Percentiles rank a stretch among this genome's conserved stretches.
Evolutionary conservation across 1,284 basidiomycete genomes (phyloP).

Genomic region (Porogramme epimiltina): DNA sequence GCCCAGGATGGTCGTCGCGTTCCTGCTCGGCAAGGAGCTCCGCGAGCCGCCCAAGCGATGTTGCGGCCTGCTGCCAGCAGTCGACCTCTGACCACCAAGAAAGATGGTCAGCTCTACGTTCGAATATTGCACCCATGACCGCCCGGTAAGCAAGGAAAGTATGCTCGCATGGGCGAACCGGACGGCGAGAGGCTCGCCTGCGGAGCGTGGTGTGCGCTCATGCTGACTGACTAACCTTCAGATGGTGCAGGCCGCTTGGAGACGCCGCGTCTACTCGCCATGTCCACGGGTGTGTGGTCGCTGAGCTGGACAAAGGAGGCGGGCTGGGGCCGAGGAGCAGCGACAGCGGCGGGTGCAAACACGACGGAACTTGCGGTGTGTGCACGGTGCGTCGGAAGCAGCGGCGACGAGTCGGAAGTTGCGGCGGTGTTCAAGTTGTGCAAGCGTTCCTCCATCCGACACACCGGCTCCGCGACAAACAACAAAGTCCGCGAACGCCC

Average conservation of each 20-base stretch:
- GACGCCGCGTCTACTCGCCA: slow-evolving; percentile 57
- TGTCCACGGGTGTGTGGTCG: slow-evolving; percentile 25
- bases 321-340: no score
- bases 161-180: no score
- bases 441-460: slow-evolving; percentile 20
- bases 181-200: no score
- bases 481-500: slow-evolving; percentile 22
- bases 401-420: no score
- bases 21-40: slow-evolving; percentile 51
- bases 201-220: not conserved
- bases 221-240: slow-evolving; percentile 46
- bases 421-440: slow-evolving; percentile 16
- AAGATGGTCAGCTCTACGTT: slow-evolving; percentile 3
- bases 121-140: not conserved
- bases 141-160: not conserved
- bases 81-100: slow-evolving; percentile 54
- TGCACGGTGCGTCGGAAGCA: slow-evolving; percentile 8
- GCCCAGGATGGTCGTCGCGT: slow-evolving; percentile 60
- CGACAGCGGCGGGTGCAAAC: no score
- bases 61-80: slow-evolving; percentile 67
- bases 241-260: slow-evolving; percentile 56
- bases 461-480: slow-evolving; percentile 23
- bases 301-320: slow-evolving; percentile 10
- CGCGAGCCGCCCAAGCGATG: slow-evolving; percentile 56
- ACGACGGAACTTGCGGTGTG: not conserved